A percentile compares a stretch with the other conserved stretches of the same genome.
Conservation (phyloP, 129 eudicot species). For the Oenanthe sinensis region DNA sequence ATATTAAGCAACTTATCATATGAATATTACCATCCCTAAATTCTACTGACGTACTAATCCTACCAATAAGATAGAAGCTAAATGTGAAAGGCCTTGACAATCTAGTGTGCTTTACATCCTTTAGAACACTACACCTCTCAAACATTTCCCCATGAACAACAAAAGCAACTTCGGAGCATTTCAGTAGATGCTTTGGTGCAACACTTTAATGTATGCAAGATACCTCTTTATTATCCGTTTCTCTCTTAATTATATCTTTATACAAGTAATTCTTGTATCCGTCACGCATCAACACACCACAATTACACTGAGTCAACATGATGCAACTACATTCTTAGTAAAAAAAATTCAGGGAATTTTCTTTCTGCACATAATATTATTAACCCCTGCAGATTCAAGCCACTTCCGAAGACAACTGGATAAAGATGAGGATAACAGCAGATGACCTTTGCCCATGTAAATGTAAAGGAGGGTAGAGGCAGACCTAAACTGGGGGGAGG, state of each 20-base stretch:
- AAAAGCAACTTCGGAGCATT: neutral
- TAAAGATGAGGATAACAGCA: neutral
- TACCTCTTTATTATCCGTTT: neutral
- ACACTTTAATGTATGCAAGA: neutral
- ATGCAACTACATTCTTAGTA: neutral
- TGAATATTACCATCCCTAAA: neutral
- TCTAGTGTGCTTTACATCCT: neutral
- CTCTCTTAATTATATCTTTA: neutral
- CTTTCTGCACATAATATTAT: neutral
- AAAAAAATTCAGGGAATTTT: neutral
- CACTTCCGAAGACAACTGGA: neutral
- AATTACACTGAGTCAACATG: neutral
- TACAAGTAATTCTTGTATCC: neutral
- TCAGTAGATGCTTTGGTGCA: neutral
- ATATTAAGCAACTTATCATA: neutral
- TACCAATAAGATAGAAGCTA: neutral
- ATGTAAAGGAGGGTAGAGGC: neutral
- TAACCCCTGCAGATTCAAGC: neutral
- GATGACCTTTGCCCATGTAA: neutral
- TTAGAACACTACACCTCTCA: neutral
- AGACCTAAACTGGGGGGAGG: neutral
- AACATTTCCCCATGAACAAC: neutral
- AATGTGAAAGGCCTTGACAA: neutral
- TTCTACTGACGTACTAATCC: neutral
- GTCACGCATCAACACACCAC: neutral